Evolutionary conservation across 257 asterid genomes (phyloP), one percentile per base, ranked within the genome.

Genomic region (Handroanthus guayacan): DNA sequence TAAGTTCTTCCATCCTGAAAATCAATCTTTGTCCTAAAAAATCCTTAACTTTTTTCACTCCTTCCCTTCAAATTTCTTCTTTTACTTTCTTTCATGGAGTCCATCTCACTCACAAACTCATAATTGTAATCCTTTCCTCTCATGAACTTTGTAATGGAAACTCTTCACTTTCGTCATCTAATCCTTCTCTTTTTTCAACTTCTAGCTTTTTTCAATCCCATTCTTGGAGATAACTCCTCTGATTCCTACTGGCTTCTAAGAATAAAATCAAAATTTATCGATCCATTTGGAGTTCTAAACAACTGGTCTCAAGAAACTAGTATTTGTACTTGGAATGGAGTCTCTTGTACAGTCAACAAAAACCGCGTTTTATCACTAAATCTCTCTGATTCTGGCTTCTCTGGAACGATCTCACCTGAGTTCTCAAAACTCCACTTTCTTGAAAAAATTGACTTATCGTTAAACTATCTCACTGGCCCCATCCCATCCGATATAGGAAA

Each of bases 321-420:
- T 54, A 67, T 89, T 31, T 94, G 99, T 74, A 61, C 85, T 44
- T 94, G 99, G 99, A 71, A 83, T 77, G 97, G 97, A 61, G 83
- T 94, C 67, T 74, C 87, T 63, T 94, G 99, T 69, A 79, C 97
- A 75, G 78, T 76, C 57, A 90, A 90, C 81, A 79, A 78, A 67
- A 69, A 52, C 18, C 89, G 80, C 67, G 56, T 87, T 20, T 68
- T 84, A 64, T 80, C 90, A 3, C 83, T 94, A 55, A 90, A 88
- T 77, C 87, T 94, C 45, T 89, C 97, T 0, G 57, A 55, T 64
- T 88, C 86, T 69, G 92, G 96, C 52, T 69, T 94, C 39, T 10
- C 17, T 8, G 97, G 97, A 58, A 69, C 71, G 78, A 75, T 94
- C 54, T 72, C 99, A 48, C 82, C 86, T 31, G 90, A 84, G 10